A percentile compares a stretch with the other conserved stretches of the same genome.
phyloP scores from a whole-genome alignment of 2,329 filamentous ascomycete species.

The Exophiala alcalophila region DNA sequence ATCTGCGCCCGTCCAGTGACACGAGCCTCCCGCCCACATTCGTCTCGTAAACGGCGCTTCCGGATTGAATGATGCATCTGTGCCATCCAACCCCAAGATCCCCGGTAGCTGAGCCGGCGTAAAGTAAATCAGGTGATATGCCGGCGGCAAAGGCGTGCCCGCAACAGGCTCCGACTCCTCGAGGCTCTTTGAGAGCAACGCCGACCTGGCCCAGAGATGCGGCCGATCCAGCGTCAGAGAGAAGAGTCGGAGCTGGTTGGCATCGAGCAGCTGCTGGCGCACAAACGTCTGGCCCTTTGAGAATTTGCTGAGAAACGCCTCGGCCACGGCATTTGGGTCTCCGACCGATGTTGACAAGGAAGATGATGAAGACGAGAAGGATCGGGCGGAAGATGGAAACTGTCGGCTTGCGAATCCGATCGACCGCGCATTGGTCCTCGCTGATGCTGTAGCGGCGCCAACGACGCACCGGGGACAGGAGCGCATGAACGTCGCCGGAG shows the following conservation, averaged over 20 bases:
- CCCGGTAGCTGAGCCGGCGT: conserved; percentile 55
- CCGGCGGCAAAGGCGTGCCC: conserved; percentile 55
- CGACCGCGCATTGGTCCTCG: no score
- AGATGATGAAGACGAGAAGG: conserved; percentile 15
- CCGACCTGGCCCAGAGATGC: conserved; percentile 40
- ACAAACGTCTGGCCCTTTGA: conserved; percentile 43
- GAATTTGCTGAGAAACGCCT: conserved; percentile 42
- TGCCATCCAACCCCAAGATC: conserved; percentile 59
- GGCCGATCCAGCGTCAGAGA: conserved; percentile 56
- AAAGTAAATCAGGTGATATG: conserved; percentile 64
- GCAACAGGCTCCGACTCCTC: conserved; percentile 37
- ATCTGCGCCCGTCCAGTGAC: conserved; percentile 48
- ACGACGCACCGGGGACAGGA: no score
- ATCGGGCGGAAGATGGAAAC: no score
- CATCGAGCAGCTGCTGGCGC: conserved; percentile 55
- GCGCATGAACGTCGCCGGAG: no score
- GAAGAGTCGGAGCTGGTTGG: conserved; percentile 62
- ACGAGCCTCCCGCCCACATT: conserved; percentile 66
- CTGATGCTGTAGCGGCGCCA: no score
- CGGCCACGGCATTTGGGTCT: conserved; percentile 25
- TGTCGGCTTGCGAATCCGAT: no score
- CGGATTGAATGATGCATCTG: conserved; percentile 60
- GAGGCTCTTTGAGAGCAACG: conserved; percentile 38
- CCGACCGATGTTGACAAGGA: neutral
- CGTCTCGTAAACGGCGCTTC: conserved; percentile 59